Conservation (phyloP, 371 early-diverging fungal genomes). For the Thermomucor indicae-seudaticae region DNA sequence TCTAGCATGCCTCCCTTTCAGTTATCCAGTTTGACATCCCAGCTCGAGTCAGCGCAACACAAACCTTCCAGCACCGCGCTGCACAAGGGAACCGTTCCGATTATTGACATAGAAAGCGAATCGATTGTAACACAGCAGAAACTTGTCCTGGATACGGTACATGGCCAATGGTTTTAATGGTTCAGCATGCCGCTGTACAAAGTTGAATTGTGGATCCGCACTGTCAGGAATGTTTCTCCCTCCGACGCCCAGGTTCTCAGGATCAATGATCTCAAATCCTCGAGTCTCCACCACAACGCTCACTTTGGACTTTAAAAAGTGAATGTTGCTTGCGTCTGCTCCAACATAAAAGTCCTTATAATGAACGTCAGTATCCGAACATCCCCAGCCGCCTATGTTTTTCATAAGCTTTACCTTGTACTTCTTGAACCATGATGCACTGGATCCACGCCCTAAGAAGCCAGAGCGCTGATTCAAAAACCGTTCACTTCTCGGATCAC, state of each 20-base stretch:
- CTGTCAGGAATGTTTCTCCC: slow-evolving; percentile 64
- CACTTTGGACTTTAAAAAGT: slow-evolving; percentile 70
- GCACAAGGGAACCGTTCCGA: slow-evolving; percentile 41
- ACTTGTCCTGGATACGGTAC: slow-evolving; percentile 69
- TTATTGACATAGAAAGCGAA: slow-evolving; percentile 92
- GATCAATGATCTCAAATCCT: slow-evolving; percentile 84
- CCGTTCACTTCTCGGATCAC: slow-evolving; percentile 34
- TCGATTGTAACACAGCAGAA: slow-evolving; percentile 89
- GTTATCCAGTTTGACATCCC: no score
- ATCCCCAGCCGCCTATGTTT: not conserved
- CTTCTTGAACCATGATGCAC: slow-evolving; percentile 39
- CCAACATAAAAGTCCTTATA: slow-evolving; percentile 79
- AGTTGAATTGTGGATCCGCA: slow-evolving; percentile 73
- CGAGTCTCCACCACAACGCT: slow-evolving; percentile 74
- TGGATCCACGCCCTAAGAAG: slow-evolving; percentile 36
- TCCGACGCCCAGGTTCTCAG: slow-evolving; percentile 65
- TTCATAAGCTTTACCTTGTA: slow-evolving; percentile 28
- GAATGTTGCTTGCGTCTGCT: slow-evolving; percentile 70
- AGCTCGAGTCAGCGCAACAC: no score
- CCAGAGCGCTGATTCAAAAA: slow-evolving; percentile 30
- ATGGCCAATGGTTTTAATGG: slow-evolving; percentile 77
- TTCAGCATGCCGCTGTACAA: slow-evolving; percentile 74
- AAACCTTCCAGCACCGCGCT: slow-evolving; percentile 35
- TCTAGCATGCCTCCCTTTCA: no score
- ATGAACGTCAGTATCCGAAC: not conserved